phyloP scores from a whole-genome alignment of 75 land plant species.

The Chamaecyparis obtusa region DNA sequence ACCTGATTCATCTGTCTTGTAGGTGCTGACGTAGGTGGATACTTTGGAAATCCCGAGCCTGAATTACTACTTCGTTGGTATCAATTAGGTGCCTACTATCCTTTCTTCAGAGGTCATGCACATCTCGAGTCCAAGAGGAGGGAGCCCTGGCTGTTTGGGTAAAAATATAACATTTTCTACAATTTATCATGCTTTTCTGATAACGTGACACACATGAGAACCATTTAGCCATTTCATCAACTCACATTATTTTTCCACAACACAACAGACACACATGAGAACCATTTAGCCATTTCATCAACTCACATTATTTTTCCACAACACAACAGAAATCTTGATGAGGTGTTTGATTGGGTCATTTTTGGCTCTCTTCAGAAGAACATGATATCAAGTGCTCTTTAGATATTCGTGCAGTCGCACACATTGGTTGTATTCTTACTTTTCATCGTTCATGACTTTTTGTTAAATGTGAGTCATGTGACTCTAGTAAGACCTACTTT shows the following conservation, averaged over 20 bases:
- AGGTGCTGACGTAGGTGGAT: conserved; percentile 99
- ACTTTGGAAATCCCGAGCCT: conserved; percentile 94
- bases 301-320: no score
- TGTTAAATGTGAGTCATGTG: no score
- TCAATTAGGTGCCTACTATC: conserved; percentile 95
- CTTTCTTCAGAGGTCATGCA: conserved; percentile 95
- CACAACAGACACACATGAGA: background rate
- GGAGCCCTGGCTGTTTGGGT: conserved; percentile 99
- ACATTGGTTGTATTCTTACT: background rate
- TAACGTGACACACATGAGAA: background rate
- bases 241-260: no score
- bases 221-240: background rate
- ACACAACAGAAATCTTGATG: no score
- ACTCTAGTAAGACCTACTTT: no score
- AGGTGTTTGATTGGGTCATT: background rate
- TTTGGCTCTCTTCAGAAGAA: background rate
- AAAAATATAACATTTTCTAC: conserved; percentile 8
- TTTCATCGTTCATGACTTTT: no score
- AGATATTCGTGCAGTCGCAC: background rate
- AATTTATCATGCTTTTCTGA: background rate
- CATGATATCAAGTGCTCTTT: background rate
- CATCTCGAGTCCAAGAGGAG: conserved; percentile 95
- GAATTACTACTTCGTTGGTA: conserved; percentile 96
- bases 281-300: background rate
- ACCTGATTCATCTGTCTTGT: conserved; percentile 1